Evolutionary conservation across 2,329 filamentous ascomycete genomes (phyloP), one percentile per base, ranked within the genome.

Genomic region (Ophiostoma perfectum): DNA sequence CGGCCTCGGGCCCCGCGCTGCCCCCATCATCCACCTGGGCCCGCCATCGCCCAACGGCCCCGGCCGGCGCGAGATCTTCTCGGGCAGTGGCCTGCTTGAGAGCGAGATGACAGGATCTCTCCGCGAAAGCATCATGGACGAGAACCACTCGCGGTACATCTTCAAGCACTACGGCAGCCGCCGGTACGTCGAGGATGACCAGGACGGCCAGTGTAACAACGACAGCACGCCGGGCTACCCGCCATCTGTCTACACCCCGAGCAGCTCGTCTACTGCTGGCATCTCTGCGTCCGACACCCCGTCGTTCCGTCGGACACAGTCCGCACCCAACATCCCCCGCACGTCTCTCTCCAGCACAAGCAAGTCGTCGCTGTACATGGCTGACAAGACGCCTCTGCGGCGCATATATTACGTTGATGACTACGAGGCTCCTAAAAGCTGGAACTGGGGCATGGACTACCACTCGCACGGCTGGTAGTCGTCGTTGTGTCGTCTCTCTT

Each of bases 381-480:
- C 39, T 5, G 66, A 64, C 42, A 49, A 62, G 41, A 45, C 11
- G 14, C 16, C 49, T 4, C 2, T 9, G 5, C 55, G 67, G 7
- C 41, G 66, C 36, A 39, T 70, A 18, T 64, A 49, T 47, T 71
- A 66, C 42, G 66, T 68, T 1, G 68, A 68, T 14, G 67, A 69
- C 63, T 67, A 67, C 64, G 65, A 45, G 27, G 44, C 64, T 5
- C 67, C 70, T 7, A 47, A 66, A 14, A 67, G 65, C 63, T 72
- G 69, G 66, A 65, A 47, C 63, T 69, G 41, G 49, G 65, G 16
- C 39, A 42, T 42, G 18, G 66, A 69, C 47, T 71, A 70, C 66
- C 66, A 72, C 65, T 47, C 52, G 16, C 67, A 68, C n/a, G 71
- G 71, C 5, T 72, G 71, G 71, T 72, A 58, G n/a, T 66, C 58